Base-by-base conservation (phyloP, 257 asterid genomes). In the Gentiana dahurica region DNA sequence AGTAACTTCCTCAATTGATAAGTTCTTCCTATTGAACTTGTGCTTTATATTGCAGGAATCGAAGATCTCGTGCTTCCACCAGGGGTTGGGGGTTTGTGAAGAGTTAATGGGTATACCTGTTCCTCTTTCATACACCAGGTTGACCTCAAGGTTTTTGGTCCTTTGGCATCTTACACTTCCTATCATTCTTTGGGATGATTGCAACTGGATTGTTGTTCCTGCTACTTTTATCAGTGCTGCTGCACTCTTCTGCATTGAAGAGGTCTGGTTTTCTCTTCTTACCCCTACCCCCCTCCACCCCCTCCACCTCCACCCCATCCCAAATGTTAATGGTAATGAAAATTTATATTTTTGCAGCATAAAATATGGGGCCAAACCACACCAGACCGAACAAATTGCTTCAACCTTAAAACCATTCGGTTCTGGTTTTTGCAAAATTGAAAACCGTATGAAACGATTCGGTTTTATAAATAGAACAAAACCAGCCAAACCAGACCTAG, bases 151-250 rank as follows among this genome's bases (percentile, higher is more conserved):
- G 69, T 85, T 91, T 55, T 72, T 91, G 61, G 94, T 91, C 75
- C 93, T 91, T n/a, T 91, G 98, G 98, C 98, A 91, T 78, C 81
- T 87, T 1, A 85, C 97, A 46, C 98, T 91, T 60, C 98, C 98
- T 1, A 58, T 91, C 62, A 85, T 91, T 59, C 94, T 91, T 33
- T 91, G 98, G 98, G 97, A 91, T 49, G 98, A 87, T 36, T 91
- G 98, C 62, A 84, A 85, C 64, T 91, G 98, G 98, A 87, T 87
- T 51, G 98, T 85, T 49, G 95, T 91, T 35, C 98, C 98, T 38
- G 98, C 98, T 34, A 91, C 98, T 46, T 85, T 91, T 56, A 74
- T 91, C 60, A 91, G 98, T 62, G 95, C 98, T 12, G 97, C 98
- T 57, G 85, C 95, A 24, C 71, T 91, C 8, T 91, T 91, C 67